phyloP scores from a whole-genome alignment of 164 flowering plant genomes.

The Protea cynaroides region DNA sequence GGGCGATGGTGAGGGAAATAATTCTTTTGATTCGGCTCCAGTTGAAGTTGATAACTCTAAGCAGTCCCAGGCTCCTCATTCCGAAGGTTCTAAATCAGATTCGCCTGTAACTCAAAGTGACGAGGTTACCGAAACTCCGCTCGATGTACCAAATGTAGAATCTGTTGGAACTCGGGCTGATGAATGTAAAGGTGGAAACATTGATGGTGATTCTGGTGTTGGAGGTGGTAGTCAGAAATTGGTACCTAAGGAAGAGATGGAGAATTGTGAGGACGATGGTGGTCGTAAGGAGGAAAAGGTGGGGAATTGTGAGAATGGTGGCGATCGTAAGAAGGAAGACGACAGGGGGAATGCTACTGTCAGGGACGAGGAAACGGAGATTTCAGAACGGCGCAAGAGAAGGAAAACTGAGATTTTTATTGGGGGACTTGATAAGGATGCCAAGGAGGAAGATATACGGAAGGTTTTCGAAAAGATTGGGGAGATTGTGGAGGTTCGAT shows the following conservation, averaged over 20 bases:
- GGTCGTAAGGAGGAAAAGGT: constrained; percentile 18
- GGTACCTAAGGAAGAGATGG: constrained; percentile 16
- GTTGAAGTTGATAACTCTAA: constrained; percentile 9
- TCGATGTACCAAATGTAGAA: background rate
- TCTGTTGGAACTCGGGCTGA: background rate
- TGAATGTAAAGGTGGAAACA: background rate
- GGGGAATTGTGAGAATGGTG: constrained; percentile 3
- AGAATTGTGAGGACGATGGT: constrained; percentile 25
- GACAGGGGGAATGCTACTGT: background rate
- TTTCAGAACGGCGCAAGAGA: constrained; percentile 27
- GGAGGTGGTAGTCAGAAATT: background rate
- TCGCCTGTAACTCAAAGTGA: background rate
- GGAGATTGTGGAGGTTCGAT: constrained; percentile 26
- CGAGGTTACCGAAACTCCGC: background rate
- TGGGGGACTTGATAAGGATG: constrained; percentile 37
- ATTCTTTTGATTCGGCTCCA: background rate
- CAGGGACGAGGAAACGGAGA: constrained; percentile 25
- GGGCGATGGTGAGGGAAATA: constrained; percentile 1
- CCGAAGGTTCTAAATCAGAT: background rate
- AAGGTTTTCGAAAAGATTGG: constrained; percentile 32
- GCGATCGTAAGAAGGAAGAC: constrained; percentile 3
- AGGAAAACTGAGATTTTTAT: constrained; percentile 31
- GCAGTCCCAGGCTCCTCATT: background rate
- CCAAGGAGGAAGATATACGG: constrained; percentile 34
- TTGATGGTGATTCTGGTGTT: background rate